Conservation (phyloP, 148 eudicot species). For the Spergularia bocconei region DNA sequence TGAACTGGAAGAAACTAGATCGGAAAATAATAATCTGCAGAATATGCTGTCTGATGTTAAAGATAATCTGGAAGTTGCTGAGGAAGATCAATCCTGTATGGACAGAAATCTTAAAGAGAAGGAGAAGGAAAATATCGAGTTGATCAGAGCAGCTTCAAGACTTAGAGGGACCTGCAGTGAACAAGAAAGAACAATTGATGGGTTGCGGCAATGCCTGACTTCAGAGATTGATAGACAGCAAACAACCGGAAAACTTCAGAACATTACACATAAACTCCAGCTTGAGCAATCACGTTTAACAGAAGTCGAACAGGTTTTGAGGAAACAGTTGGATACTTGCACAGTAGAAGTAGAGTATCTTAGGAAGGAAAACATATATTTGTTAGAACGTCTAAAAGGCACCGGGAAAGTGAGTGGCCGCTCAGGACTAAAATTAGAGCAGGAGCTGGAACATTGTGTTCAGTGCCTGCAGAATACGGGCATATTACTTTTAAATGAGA, state of each 20-base stretch:
- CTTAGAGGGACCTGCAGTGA: slow-evolving; percentile 28
- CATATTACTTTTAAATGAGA: slow-evolving; percentile 24
- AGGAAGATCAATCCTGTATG: slow-evolving; percentile 16
- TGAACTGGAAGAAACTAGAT: slow-evolving; percentile 20
- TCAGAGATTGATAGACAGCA: slow-evolving; percentile 19
- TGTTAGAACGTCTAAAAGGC: slow-evolving; percentile 28
- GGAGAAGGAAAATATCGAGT: slow-evolving; percentile 22
- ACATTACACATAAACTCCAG: slow-evolving; percentile 20
- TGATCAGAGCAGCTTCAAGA: slow-evolving; percentile 24
- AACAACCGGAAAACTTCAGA: slow-evolving; percentile 17
- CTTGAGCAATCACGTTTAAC: slow-evolving; percentile 27
- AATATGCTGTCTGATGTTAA: slow-evolving; percentile 20
- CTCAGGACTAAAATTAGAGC: slow-evolving; percentile 27
- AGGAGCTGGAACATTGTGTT: slow-evolving; percentile 28
- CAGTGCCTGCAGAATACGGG: slow-evolving; percentile 25
- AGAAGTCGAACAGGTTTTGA: slow-evolving; percentile 29
- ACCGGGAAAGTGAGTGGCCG: slow-evolving; percentile 16
- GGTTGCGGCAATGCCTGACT: slow-evolving; percentile 25
- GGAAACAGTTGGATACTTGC: slow-evolving; percentile 31
- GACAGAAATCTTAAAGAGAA: slow-evolving; percentile 24
- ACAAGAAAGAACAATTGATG: slow-evolving; percentile 37
- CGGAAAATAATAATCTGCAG: slow-evolving; percentile 28
- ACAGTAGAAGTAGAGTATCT: slow-evolving; percentile 27
- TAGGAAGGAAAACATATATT: slow-evolving; percentile 33
- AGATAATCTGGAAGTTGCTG: slow-evolving; percentile 20